phyloP scores from a whole-genome alignment of 805 yeast genomes.

The Teunomyces pallodes region DNA sequence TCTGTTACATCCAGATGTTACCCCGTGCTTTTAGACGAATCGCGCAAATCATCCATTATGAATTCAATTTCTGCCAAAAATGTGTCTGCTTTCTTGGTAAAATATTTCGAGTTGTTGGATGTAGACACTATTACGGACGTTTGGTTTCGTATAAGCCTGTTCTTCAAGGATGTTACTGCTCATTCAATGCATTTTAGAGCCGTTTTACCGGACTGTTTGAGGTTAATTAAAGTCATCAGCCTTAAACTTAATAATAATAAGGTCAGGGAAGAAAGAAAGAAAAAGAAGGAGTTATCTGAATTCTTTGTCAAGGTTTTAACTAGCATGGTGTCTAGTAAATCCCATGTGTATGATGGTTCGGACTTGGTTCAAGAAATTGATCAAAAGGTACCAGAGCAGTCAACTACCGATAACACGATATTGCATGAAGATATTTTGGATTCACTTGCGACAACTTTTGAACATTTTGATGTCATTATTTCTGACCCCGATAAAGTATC shows the following conservation, averaged over 20 bases:
- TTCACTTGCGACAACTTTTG: conserved; percentile 31
- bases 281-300: conserved; percentile 55
- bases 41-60: conserved; percentile 45
- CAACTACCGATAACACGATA: conserved; percentile 7
- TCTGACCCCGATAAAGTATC: conserved; percentile 63
- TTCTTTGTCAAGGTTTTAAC: conserved; percentile 30
- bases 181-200: conserved; percentile 47
- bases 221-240: conserved; percentile 50
- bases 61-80: conserved; percentile 44
- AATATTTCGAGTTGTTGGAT: conserved; percentile 65
- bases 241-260: conserved; percentile 56
- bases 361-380: conserved; percentile 10
- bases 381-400: conserved; percentile 10
- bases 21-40: conserved; percentile 28
- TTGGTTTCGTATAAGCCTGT: conserved; percentile 57
- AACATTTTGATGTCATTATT: conserved; percentile 38
- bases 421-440: conserved; percentile 45
- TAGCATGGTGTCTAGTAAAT: conserved; percentile 8
- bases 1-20: conserved; percentile 49
- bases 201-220: conserved; percentile 53
- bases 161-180: conserved; percentile 56
- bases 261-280: conserved; percentile 59
- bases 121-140: conserved; percentile 78
- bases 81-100: conserved; percentile 52
- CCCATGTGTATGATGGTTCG: conserved; percentile 11